Evolutionary conservation across 768 basidiomycete genomes (phyloP).

Genomic region (Cantharellus anzutake): DNA sequence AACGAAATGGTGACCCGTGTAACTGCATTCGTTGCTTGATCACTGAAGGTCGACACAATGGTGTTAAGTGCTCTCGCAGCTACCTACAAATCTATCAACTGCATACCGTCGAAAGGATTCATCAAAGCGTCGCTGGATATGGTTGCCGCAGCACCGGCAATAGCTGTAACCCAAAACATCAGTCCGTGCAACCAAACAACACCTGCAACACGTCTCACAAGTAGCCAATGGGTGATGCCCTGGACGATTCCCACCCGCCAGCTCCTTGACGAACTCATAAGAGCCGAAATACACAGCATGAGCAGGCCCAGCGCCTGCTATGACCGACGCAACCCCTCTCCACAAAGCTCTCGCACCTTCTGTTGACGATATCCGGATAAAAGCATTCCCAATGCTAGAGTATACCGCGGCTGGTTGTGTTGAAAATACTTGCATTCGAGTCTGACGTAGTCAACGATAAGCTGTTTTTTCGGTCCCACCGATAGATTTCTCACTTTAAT

Average conservation of each 20-base stretch:
- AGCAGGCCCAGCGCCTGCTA: conserved; percentile 91
- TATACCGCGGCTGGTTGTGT: conserved; percentile 73
- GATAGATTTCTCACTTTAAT: conserved; percentile 56
- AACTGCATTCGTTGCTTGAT: conserved; percentile 99
- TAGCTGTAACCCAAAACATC: conserved; percentile 28
- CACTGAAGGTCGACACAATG: conserved; percentile 30
- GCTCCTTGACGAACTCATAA: conserved; percentile 86
- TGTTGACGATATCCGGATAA: conserved; percentile 80
- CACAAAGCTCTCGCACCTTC: conserved; percentile 84
- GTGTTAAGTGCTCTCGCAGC: neutral
- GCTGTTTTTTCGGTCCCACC: neutral
- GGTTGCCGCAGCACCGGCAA: conserved; percentile 88
- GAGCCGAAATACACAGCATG: conserved; percentile 97
- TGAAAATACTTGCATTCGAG: conserved; percentile 96
- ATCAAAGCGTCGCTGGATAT: conserved; percentile 92
- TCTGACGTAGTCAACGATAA: conserved; percentile 29
- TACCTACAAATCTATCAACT: neutral
- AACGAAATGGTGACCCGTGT: conserved; percentile 80
- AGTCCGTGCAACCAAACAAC: neutral
- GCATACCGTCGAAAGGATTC: conserved; percentile 97
- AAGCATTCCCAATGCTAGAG: conserved; percentile 77
- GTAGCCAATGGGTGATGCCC: conserved; percentile 78
- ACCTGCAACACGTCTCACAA: conserved; percentile 33
- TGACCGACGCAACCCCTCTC: conserved; percentile 92
- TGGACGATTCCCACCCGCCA: conserved; percentile 62